Base-by-base conservation (phyloP, 2,329 filamentous ascomycete species). In the Sporothrix inflata region DNA sequence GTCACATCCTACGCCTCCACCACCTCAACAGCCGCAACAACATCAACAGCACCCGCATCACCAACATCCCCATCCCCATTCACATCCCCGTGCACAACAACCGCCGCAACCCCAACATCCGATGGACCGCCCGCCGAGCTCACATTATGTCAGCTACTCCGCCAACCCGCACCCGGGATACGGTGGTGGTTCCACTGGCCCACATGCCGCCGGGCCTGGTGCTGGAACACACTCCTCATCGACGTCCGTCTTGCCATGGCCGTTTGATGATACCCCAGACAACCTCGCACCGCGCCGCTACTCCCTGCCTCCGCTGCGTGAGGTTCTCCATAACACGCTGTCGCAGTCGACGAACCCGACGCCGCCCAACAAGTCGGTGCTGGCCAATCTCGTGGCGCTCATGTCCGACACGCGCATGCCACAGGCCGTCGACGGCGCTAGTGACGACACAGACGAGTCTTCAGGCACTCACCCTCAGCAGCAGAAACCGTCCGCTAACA, bases 351-450 rank as follows among this genome's bases (percentile, higher is more conserved):
- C 47, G 14, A 61, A 74, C 12, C 27, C 67, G 3, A 47, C 40
- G 11, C 61, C 67, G 8, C 42, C 65, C 24, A 51, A 69, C 55
- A 55, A 40, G 38, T 65, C 72, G 6, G 47, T 69, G 7, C 34
- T 78, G 9, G 72, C 76, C 34, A 74, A 73, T n/a, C 72, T 78
- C 0, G 67, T 77, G 1, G 57, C 75, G 6, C 74, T 79, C 21
- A 68, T 79, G n/a, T 78, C 76, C 3, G 75, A 77, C n/a, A 73
- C 74, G 7, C 74, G 69, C 4, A 61, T 78, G 4, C 76, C 76
- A 0, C 40, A 38, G 3, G 27, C 21, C 11, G 40, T 34, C n/a
- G 38, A 67, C 6, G 34, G 21, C 38, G 8, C 42, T 16, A 16
- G 27, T 14, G 45, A 40, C 4, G 65, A 53, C 19, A 4, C 8